Evolutionary conservation across 2,329 filamentous ascomycete species (phyloP), one percentile per base, ranked within the genome.

Genomic region (Fusarium sp.): DNA sequence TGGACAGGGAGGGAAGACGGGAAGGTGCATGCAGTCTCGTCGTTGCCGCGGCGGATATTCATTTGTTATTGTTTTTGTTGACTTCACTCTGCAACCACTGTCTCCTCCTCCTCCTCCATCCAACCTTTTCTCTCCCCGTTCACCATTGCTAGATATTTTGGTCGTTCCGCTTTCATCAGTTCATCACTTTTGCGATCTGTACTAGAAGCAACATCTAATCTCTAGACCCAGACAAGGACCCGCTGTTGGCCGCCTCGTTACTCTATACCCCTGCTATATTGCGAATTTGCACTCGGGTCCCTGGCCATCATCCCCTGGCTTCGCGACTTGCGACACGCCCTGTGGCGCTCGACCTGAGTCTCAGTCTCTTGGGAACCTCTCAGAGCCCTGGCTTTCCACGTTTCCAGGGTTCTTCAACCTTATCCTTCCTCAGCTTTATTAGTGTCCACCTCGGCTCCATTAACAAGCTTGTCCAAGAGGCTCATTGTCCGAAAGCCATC

Each of bases 241-340:
- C 62, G 65, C 65, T 67, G 64, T 67, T 67, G 64, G 61, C 63
- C 56, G 36, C 34, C 51, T 55, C 48, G 59, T 61, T 58, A 56
- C 35, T 47, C 39, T 50, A 36, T 12, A 61, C 57, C 70, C 70
- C 64, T 69, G 70, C 43, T 55, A n/a, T 54, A 53, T 50, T 52
- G 59, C 54, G 65, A 72, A 72, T 72, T 72, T 72, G 49, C 70
- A 57, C 40, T 57, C 47, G 42, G 56, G 42, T 56, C 49, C 60
- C 64, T 60, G 49, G 40, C 63, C 41, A 51, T 59, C 35, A 26
- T 58, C 60, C 56, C 58, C 58, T 57, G 64, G 45, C 43, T 49
- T 19, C 58, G 53, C 50, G 49, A 54, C 45, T 54, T 55, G 61
- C 55, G 50, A 53, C 44, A 56, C 56, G 32, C 50, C 47, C 35